phyloP scores from a whole-genome alignment of 306 rosid species.

The Vigna reflexopilosa region DNA sequence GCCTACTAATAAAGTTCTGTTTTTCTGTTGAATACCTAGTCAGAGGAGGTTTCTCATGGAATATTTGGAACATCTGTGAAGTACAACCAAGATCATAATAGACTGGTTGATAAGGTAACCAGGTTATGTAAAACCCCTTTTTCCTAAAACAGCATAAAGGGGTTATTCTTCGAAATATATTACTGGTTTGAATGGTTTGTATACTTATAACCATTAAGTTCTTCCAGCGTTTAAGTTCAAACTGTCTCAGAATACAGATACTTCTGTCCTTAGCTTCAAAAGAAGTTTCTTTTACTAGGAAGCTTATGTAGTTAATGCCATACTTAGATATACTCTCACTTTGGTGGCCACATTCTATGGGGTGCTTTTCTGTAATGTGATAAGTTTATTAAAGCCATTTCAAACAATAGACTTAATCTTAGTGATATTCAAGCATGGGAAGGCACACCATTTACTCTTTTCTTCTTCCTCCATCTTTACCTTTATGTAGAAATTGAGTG shows the following conservation, averaged over 20 bases:
- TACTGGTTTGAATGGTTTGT: conserved; percentile 7
- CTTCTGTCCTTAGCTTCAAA: neutral
- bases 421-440: neutral
- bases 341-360: neutral
- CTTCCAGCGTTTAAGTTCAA: neutral
- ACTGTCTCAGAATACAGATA: conserved; percentile 5
- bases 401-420: neutral
- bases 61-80: conserved; percentile 46
- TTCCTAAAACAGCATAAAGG: neutral
- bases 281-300: neutral
- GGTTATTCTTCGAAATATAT: neutral
- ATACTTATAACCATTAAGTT: neutral
- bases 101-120: conserved; percentile 45
- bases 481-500: conserved; percentile 35
- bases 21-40: conserved; percentile 38
- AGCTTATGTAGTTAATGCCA: conserved; percentile 11
- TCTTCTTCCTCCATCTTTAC: conserved; percentile 15
- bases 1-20: conserved; percentile 30
- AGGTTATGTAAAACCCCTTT: neutral
- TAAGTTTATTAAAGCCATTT: neutral
- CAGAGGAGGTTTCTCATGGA: conserved; percentile 51
- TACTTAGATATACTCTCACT: conserved; percentile 14
- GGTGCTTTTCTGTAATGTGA: conserved; percentile 12
- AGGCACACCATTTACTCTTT: neutral
- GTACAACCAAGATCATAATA: conserved; percentile 46